These are phyloP conservation scores for Sisymbrium altissimum DNA, from an alignment of 345 rosid genomes.

Conservation along the genomic window DNA sequence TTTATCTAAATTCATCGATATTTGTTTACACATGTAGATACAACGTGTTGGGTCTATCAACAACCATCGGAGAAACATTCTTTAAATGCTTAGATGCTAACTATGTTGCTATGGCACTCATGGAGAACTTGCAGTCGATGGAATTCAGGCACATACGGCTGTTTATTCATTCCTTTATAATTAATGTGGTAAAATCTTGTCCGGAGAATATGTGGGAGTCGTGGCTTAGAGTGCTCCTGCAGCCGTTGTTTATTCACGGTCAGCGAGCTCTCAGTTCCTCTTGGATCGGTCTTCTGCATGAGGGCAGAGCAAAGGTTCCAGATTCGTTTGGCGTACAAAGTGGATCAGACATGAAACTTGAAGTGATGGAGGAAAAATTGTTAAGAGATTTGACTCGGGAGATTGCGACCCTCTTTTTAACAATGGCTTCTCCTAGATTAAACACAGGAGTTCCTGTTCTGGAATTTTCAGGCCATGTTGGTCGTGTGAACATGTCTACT, in stretches of 20 bases:
- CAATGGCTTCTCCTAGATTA: slow-evolving; percentile 63
- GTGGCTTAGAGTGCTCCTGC: slow-evolving; percentile 72
- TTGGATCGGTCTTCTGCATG: slow-evolving; percentile 71
- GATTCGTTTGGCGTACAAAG: slow-evolving; percentile 49
- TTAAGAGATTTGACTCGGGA: slow-evolving; percentile 87
- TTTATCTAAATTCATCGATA: background rate
- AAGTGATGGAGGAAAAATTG: slow-evolving; percentile 93
- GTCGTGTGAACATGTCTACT: slow-evolving; percentile 51
- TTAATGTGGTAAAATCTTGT: slow-evolving; percentile 58
- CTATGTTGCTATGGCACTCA: slow-evolving; percentile 54
- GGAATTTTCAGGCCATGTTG: slow-evolving; percentile 66
- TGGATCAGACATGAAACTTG: slow-evolving; percentile 75
- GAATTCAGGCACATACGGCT: slow-evolving; percentile 84
- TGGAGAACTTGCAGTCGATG: slow-evolving; percentile 87
- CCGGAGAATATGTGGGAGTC: slow-evolving; percentile 68
- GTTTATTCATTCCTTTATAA: slow-evolving; percentile 63
- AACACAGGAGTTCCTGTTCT: slow-evolving; percentile 65
- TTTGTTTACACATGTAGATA: slow-evolving; percentile 51
- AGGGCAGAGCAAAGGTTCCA: slow-evolving; percentile 84
- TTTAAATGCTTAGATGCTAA: slow-evolving; percentile 57
- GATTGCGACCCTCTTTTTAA: slow-evolving; percentile 59
- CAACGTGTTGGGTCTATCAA: slow-evolving; percentile 74
- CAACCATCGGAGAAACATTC: slow-evolving; percentile 74
- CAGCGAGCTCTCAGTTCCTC: slow-evolving; percentile 69
- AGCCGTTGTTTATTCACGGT: slow-evolving; percentile 56